Conservation (phyloP, 169 alveolate species). For the Plasmodium malariae region DNA sequence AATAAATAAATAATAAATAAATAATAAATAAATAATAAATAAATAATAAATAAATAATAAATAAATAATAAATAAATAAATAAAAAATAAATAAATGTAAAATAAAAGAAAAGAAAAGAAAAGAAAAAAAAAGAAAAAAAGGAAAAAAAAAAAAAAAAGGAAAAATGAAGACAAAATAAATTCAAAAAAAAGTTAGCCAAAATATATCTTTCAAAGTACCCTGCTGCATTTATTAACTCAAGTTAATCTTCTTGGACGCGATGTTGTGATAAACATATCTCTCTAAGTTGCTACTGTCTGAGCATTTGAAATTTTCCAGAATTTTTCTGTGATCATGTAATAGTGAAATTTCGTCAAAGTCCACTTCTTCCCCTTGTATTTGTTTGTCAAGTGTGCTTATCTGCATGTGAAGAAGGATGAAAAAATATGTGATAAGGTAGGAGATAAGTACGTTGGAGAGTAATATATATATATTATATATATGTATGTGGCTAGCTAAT, state of each 20-base stretch:
- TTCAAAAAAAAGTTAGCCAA: neutral
- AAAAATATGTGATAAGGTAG: too few relatives aligned
- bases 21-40: too few relatives aligned
- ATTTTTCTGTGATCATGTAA: conserved; percentile 35
- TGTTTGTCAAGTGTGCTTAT: neutral
- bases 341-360: conserved; percentile 25
- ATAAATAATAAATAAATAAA: too few relatives aligned
- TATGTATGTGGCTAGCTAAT: too few relatives aligned
- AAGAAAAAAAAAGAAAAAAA: neutral
- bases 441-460: too few relatives aligned
- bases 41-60: too few relatives aligned
- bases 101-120: neutral
- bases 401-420: conserved; percentile 18
- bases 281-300: conserved; percentile 22
- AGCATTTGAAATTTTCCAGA: conserved; percentile 33
- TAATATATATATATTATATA: too few relatives aligned
- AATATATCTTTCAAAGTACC: neutral
- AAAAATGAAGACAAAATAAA: neutral
- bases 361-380: conserved; percentile 16
- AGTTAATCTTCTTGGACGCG: conserved; percentile 51
- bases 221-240: neutral
- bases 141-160: neutral
- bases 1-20: too few relatives aligned
- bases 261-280: conserved; percentile 40
- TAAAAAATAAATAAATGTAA: too few relatives aligned